Evolutionary conservation across 2,329 filamentous ascomycete genomes (phyloP), one percentile per base, ranked within the genome.

Genomic region (Helicocarpus griseus): DNA sequence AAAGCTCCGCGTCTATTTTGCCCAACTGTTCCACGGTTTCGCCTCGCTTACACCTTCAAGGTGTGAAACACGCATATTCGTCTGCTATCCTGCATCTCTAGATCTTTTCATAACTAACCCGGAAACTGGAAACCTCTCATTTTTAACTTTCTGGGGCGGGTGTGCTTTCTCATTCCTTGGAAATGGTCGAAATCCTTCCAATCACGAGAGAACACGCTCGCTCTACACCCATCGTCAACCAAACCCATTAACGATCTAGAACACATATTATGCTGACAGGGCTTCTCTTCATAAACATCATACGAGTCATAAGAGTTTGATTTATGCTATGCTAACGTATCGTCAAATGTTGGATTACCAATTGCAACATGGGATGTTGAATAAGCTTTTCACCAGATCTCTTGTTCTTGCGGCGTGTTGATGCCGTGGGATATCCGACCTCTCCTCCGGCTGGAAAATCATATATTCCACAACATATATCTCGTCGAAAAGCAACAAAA

Each of bases 161-260:
- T 31, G n/a, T 29, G 40, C 17, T 13, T 29, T 45, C 26, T 26
- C 6, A 35, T 48, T 9, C n/a, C 13, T 19, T 48, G 31, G 31
- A 38, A n/a, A 2, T 31, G n/a, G 26, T 33, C 19, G 24, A 31
- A n/a, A 21, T 28, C 8, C 22, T 13, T 26, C 45, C 45, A 43
- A 43, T 50, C 36, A 50, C 9, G 26, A 24, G 21, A 43, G 39
- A 43, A 50, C 31, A 49, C 41, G 26, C 41, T 29, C 24, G 24
- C 29, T 29, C 26, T 24, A 50, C 17, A 38, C 28, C 38, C 11
- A 49, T 26, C 39, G 21, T 40, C 48, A 41, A 50, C 35, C 48
- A 29, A 33, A 43, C n/a, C 29, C 28, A 17, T n/a, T n/a, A 21
- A 14, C 13, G 28, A 33, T n/a, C 45, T 17, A 9, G n/a, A 29